phyloP scores from a whole-genome alignment of 1,284 basidiomycete species.

The Puccinia novopanici region DNA sequence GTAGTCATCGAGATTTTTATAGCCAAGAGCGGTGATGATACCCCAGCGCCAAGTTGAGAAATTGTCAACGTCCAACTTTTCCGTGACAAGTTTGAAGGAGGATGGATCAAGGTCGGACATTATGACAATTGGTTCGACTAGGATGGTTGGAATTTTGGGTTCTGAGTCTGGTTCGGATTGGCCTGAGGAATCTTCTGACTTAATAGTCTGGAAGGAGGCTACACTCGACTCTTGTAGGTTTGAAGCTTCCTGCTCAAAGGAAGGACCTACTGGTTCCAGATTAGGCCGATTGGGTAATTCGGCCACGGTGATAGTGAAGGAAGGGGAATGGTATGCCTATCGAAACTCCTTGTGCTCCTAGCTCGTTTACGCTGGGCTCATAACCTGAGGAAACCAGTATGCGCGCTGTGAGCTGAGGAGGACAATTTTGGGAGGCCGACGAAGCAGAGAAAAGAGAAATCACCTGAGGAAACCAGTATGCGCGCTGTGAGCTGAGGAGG shows the following conservation, averaged over 20 bases:
- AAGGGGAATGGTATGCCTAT: too few species aligned
- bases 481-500: too few species aligned
- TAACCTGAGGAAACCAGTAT: too few species aligned
- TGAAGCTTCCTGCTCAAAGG: not conserved
- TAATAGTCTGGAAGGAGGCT: not conserved
- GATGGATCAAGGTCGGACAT: not conserved
- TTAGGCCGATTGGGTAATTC: not conserved
- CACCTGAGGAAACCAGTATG: too few species aligned
- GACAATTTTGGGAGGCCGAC: too few species aligned
- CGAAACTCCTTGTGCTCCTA: too few species aligned
- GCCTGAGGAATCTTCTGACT: not conserved
- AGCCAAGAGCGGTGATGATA: not conserved
- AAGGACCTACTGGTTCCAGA: not conserved
- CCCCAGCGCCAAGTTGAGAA: not conserved
- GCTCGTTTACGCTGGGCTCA: too few species aligned
- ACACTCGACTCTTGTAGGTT: not conserved
- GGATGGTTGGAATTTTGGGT: not conserved
- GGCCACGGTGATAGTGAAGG: not conserved
- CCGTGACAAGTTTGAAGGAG: not conserved
- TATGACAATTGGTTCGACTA: too few species aligned
- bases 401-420: too few species aligned
- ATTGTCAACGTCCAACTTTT: not conserved
- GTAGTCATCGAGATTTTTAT: constrained; percentile 8
- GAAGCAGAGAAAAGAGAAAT: too few species aligned
- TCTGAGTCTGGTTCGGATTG: not conserved